A percentile compares a stretch with the other conserved stretches of the same genome.
phyloP scores from a whole-genome alignment of 108 stramenopile species.

The Stephanodiscus minutulus region DNA sequence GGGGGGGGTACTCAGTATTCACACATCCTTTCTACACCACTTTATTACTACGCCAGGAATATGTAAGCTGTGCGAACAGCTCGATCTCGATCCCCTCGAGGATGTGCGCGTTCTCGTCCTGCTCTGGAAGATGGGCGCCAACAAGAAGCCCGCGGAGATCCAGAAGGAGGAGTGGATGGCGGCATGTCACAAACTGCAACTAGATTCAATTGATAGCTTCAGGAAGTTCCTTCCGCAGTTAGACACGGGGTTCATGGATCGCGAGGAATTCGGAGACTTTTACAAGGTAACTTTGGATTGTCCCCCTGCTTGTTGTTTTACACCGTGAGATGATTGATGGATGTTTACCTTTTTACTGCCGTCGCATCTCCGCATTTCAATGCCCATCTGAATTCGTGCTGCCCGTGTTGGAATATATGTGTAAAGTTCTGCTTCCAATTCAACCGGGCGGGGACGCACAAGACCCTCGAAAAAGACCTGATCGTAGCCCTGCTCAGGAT shows the following conservation, averaged over 20 bases:
- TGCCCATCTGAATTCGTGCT: not conserved
- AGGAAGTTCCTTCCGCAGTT: slow-evolving; percentile 64
- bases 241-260: slow-evolving; percentile 90
- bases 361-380: not conserved
- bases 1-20: no score
- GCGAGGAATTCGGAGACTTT: slow-evolving; percentile 85
- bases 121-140: slow-evolving; percentile 81
- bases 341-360: slow-evolving; percentile 1
- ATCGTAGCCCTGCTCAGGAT: slow-evolving; percentile 75
- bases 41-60: slow-evolving; percentile 50
- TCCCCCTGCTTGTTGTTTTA: slow-evolving; percentile 4
- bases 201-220: slow-evolving; percentile 73
- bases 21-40: not conserved
- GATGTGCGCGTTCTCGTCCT: slow-evolving; percentile 88
- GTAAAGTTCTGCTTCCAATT: slow-evolving; percentile 88
- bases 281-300: slow-evolving; percentile 62
- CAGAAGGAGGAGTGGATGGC: slow-evolving; percentile 73
- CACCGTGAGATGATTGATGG: slow-evolving; percentile 8
- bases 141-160: slow-evolving; percentile 84
- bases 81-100: slow-evolving; percentile 79
- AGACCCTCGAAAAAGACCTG: slow-evolving; percentile 89
- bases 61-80: slow-evolving; percentile 70
- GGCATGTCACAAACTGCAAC: slow-evolving; percentile 57
- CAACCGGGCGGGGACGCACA: slow-evolving; percentile 89
- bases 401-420: not conserved